These are phyloP conservation scores for Cyclotella cryptica DNA, from an alignment of 108 stramenopile species.

Conservation along the genomic window DNA sequence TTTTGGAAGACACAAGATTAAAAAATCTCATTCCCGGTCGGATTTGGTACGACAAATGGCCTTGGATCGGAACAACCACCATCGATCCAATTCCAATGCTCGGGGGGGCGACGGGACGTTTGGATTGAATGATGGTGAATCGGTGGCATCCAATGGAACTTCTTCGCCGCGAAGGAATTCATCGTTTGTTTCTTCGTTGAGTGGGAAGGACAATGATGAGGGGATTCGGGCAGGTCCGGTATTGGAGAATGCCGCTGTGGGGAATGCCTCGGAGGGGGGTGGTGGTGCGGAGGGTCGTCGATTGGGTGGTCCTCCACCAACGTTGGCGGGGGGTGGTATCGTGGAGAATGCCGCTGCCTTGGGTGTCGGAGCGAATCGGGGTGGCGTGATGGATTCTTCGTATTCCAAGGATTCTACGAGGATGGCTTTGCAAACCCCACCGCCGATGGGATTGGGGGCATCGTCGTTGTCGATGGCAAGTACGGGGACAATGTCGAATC, in stretches of 20 bases:
- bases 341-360: neutral
- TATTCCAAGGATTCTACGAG: neutral
- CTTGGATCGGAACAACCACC: slow-evolving; percentile 12
- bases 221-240: too few species aligned
- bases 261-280: too few species aligned
- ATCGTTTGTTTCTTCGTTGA: neutral
- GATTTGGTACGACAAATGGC: slow-evolving; percentile 36
- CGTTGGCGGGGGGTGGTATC: neutral
- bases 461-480: too few species aligned
- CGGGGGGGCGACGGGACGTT: neutral
- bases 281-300: too few species aligned
- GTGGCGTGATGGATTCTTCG: neutral
- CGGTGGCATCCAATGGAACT: neutral
- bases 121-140: neutral
- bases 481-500: too few species aligned
- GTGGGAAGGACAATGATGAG: neutral
- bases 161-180: slow-evolving; percentile 8
- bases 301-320: neutral
- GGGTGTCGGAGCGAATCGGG: neutral
- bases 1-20: slow-evolving; percentile 6
- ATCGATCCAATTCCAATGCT: neutral
- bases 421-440: too few species aligned
- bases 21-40: slow-evolving; percentile 19
- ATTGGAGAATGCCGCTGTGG: too few species aligned
- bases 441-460: too few species aligned